Percentiles rank a stretch among this genome's conserved stretches.
Conservation (phyloP, 2,329 filamentous ascomycete genomes). For the Ilyonectria robusta region DNA sequence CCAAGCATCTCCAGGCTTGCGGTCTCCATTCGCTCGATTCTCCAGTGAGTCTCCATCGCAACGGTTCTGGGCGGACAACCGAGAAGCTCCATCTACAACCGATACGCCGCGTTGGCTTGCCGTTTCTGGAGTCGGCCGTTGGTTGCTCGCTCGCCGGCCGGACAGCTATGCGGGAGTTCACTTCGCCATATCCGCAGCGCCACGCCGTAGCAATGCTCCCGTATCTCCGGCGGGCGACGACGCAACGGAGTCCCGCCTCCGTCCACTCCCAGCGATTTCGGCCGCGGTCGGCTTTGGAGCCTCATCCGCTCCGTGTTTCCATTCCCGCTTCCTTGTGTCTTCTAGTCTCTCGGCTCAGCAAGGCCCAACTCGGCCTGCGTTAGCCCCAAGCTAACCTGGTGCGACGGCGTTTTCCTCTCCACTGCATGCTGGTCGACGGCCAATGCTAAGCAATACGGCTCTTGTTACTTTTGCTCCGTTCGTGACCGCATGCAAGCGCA, state of each 20-base stretch:
- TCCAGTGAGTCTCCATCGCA: constrained; percentile 18
- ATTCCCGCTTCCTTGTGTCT: constrained; percentile 35
- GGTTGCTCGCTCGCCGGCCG: neutral
- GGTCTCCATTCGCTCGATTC: neutral
- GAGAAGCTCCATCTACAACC: neutral
- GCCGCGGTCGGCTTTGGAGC: constrained; percentile 24
- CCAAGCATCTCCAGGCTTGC: constrained; percentile 18
- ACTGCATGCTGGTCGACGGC: constrained; percentile 1
- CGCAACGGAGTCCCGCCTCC: constrained; percentile 3
- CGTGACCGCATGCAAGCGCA: neutral
- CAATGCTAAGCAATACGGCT: neutral
- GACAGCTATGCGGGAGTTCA: neutral
- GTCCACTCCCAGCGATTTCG: constrained; percentile 11
- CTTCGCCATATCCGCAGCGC: neutral
- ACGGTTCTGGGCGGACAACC: neutral
- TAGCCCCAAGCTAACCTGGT: constrained; percentile 27
- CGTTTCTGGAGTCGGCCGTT: too few species aligned
- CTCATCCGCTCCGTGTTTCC: constrained; percentile 30
- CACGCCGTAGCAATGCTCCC: neutral
- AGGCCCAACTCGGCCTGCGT: constrained; percentile 28
- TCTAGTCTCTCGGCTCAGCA: constrained; percentile 34
- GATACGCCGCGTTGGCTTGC: neutral
- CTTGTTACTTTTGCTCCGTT: neutral
- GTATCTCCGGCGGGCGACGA: neutral
- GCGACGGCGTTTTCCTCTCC: constrained; percentile 11